Evolutionary conservation across 2,329 filamentous ascomycete species (phyloP), one percentile per base, ranked within the genome.

Genomic region (Claviceps digitariae): DNA sequence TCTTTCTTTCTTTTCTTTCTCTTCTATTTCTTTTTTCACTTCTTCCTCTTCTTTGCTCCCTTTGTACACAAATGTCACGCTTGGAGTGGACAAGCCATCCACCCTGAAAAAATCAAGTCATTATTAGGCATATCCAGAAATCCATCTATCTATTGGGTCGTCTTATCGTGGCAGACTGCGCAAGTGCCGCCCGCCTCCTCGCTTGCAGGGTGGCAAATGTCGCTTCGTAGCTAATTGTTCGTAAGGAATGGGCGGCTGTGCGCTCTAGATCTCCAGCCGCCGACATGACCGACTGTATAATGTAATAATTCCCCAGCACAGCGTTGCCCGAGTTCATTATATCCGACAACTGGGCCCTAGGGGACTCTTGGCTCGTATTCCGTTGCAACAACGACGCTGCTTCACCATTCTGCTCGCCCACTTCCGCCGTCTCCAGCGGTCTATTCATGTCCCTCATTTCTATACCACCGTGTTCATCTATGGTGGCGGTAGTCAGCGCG

Each of bases 241-340:
- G 75, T 23, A 81, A 63, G 15, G 77, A 74, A 57, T 75, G 74
- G 1, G 75, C 74, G 5, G 76, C 72, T 25, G 73, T 72, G 48
- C 66, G 69, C 59, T 75, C 71, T 10, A 71, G 67, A 52, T 74
- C 72, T 46, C 70, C 68, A 44, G 72, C 72, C 7, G 77, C 73
- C 25, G 68, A 71, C 40, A 69, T 68, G 9, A 81, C 64, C 2
- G 76, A 72, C 50, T 75, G 70, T 6, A 77, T 58, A 27, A 81
- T 66, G 57, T 80, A 72, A 54, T 79, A 79, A 53, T 77, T 75
- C 53, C 72, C 72, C 38, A 81, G 62, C 5, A 79, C 62, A 17
- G 72, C 78, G 60, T 78, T 78, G 9, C 79, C 79, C 10, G 78
- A 81, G 52, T 67, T 69, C 62, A 82, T 65, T 2, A 75, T 66